Base-by-base conservation (phyloP, 352 stramenopile genomes). In the Globisporangium splendens region DNA sequence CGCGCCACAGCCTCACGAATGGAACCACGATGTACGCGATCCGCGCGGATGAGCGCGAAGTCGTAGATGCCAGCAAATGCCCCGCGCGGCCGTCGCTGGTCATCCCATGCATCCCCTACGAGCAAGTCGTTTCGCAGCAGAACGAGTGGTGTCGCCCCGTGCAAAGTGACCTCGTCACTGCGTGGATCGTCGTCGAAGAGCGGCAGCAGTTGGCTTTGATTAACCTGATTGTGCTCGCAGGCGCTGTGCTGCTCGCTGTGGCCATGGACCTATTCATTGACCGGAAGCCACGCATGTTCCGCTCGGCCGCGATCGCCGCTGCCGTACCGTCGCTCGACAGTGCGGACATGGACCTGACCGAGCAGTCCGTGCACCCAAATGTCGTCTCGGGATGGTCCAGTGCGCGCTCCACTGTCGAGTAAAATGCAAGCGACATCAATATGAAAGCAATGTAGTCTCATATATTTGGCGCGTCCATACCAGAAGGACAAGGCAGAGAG, bases 211-310 rank as follows among this genome's bases (percentile, higher is more conserved):
- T 70, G 51, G 61, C 46, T 21, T 57, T 77, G 15, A 46, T 65
- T 20, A 70, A 61, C 28, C 53, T 73, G 8, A 61, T 77, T 31
- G 44, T 70, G n/a, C 39, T 77, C 33, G 63, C 65, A 0, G 46
- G 61, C 8, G 59, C 65, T 8, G 65, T 73, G 21, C 51, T 77
- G 12, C 24, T 74, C 7, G 59, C 56, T 10, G 59, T 77, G 6
- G 59, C 63, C 3, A 31, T 74, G 8, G 66, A 77, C 46, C 51
- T 77, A 0, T 73, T 74, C 46, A 62, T 60, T 2, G 59, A 72
- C 38, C 63, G 63, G 28, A 72, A 72, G 42, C 66, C 49, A 2
- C 56, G 69, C 0, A 38, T 56, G 3, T 62, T 72, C 8, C 33
- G 28, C 0, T 56, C 48, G 7, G 53, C 52, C 0, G 65, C 55